Evolutionary conservation across 2,329 filamentous ascomycete genomes (phyloP).

Genomic region (Claviceps sp.): DNA sequence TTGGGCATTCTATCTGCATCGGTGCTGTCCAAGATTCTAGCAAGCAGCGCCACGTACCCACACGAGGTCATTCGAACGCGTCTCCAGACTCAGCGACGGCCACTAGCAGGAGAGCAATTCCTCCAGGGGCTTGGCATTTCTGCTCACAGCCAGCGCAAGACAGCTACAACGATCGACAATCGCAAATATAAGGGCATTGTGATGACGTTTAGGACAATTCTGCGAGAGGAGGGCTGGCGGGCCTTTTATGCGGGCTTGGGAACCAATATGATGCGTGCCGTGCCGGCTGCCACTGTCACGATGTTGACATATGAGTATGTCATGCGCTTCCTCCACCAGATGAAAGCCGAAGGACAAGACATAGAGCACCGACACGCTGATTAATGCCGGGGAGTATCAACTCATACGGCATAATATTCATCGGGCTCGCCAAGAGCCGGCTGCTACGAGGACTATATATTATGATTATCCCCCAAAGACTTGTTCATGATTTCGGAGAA

Average conservation of each 20-base stretch:
- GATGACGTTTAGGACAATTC: slow-evolving; percentile 70
- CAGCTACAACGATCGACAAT: slow-evolving; percentile 12
- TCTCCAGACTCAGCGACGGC: slow-evolving; percentile 81
- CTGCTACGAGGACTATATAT: neutral
- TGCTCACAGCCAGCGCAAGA: slow-evolving; percentile 15
- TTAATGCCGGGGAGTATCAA: neutral
- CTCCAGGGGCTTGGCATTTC: slow-evolving; percentile 36
- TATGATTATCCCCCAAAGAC: neutral
- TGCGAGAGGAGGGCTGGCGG: slow-evolving; percentile 85
- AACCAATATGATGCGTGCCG: slow-evolving; percentile 91
- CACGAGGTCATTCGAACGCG: slow-evolving; percentile 92
- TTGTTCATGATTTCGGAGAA: slow-evolving; percentile 6
- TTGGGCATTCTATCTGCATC: slow-evolving; percentile 76
- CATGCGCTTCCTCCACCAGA: slow-evolving; percentile 38
- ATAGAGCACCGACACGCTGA: slow-evolving; percentile 14
- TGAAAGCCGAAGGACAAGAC: slow-evolving; percentile 25
- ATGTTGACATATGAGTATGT: slow-evolving; percentile 91
- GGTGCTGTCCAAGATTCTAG: slow-evolving; percentile 85
- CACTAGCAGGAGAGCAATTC: slow-evolving; percentile 40
- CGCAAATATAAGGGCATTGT: slow-evolving; percentile 65
- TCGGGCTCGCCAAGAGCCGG: neutral
- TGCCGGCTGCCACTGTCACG: slow-evolving; percentile 91
- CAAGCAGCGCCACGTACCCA: slow-evolving; percentile 89
- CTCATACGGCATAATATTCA: neutral
- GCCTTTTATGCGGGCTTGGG: slow-evolving; percentile 97